These are phyloP conservation scores for Davidsoniella neocaledoniae DNA, from an alignment of 2,329 filamentous ascomycete species.

Conservation along the genomic window DNA sequence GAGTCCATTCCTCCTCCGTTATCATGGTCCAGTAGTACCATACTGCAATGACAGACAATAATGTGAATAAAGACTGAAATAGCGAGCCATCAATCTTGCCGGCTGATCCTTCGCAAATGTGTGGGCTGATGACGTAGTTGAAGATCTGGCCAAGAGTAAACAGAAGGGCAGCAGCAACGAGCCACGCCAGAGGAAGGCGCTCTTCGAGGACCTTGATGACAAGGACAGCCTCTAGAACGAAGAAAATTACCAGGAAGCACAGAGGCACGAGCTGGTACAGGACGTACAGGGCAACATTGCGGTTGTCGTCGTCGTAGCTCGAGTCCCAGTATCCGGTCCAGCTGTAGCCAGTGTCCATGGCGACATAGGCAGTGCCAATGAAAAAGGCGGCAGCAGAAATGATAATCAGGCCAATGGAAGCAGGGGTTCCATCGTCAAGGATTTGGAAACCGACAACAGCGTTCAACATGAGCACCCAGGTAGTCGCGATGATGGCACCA, in stretches of 20 bases:
- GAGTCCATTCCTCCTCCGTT: slow-evolving; percentile 95
- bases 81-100: slow-evolving; percentile 86
- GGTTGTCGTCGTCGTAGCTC: slow-evolving; percentile 43
- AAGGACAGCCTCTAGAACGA: slow-evolving; percentile 64
- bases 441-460: slow-evolving; percentile 85
- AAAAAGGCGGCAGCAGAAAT: slow-evolving; percentile 57
- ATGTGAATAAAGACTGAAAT: slow-evolving; percentile 85
- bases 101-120: slow-evolving; percentile 69
- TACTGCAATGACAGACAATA: slow-evolving; percentile 63
- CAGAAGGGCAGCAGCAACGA: slow-evolving; percentile 54
- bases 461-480: slow-evolving; percentile 85
- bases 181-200: slow-evolving; percentile 79
- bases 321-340: slow-evolving; percentile 68
- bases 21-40: slow-evolving; percentile 99
- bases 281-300: slow-evolving; percentile 77
- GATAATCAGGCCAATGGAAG: slow-evolving; percentile 62
- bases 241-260: slow-evolving; percentile 77
- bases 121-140: slow-evolving; percentile 81
- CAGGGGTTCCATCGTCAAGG: slow-evolving; percentile 76
- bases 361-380: slow-evolving; percentile 86
- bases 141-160: slow-evolving; percentile 92
- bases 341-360: slow-evolving; percentile 74
- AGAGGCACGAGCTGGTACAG: slow-evolving; percentile 83
- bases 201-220: slow-evolving; percentile 80
- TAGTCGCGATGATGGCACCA: slow-evolving; percentile 71